Evolutionary conservation across 148 eudicot genomes (phyloP).

Genomic region (Silene conica): DNA sequence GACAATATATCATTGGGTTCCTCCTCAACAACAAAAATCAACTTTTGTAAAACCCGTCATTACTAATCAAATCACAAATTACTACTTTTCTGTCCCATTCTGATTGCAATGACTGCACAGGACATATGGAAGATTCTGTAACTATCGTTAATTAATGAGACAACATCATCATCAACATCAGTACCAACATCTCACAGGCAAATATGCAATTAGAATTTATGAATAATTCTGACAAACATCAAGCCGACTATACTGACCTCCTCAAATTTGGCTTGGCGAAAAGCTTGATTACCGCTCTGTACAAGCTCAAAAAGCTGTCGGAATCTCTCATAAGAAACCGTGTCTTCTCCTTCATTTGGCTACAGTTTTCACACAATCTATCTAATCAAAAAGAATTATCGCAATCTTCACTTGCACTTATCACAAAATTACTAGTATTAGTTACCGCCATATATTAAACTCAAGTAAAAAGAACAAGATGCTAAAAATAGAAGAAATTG

Average conservation of each 20-base stretch:
- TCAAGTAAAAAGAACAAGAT: no score
- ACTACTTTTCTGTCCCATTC: no score
- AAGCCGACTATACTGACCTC: constrained; percentile 36
- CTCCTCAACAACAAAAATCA: neutral
- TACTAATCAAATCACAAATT: no score
- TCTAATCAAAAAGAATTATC: neutral
- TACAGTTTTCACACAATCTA: constrained; percentile 23
- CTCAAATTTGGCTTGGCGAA: constrained; percentile 45
- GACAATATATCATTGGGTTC: neutral
- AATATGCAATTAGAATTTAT: neutral
- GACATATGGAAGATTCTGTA: no score
- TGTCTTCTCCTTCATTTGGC: constrained; percentile 48
- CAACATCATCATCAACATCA: neutral
- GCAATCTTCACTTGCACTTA: neutral
- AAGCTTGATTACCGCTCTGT: constrained; percentile 65
- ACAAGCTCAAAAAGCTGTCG: constrained; percentile 60
- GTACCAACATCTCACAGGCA: neutral
- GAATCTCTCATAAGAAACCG: constrained; percentile 46
- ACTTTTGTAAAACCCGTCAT: neutral
- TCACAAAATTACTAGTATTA: neutral
- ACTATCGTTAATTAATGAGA: neutral
- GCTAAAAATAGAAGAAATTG: neutral
- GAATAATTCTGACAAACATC: neutral
- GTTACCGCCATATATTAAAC: neutral
- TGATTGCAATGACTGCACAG: no score